phyloP scores from a whole-genome alignment of 1,284 basidiomycete species.

The Ceratobasidium theobromae region DNA sequence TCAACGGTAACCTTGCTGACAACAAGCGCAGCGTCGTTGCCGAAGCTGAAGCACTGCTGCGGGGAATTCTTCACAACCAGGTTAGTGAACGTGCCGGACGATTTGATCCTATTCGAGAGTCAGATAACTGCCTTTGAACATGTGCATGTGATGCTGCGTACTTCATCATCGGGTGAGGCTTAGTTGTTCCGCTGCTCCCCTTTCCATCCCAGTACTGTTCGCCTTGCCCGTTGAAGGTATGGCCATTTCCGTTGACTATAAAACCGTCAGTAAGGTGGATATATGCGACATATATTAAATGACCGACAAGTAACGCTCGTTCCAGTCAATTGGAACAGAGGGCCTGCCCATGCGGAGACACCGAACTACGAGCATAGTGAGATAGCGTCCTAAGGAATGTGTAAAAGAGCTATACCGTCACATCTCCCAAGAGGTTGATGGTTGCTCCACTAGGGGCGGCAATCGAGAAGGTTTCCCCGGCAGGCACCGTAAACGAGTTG shows the following conservation, averaged over 20 bases:
- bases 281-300: neutral
- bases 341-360: constrained; percentile 3
- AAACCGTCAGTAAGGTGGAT: neutral
- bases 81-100: constrained; percentile 31
- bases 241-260: constrained; percentile 51
- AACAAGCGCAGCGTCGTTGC: neutral
- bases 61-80: constrained; percentile 32
- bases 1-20: constrained; percentile 32
- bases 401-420: neutral
- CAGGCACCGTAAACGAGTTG: constrained; percentile 30
- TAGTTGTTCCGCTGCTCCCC: constrained; percentile 42
- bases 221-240: constrained; percentile 52
- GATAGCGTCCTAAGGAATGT: neutral
- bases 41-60: constrained; percentile 27
- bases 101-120: constrained; percentile 27
- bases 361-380: neutral
- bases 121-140: neutral
- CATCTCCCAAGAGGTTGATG: constrained; percentile 9
- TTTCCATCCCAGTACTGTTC: constrained; percentile 54
- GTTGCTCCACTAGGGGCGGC: constrained; percentile 21
- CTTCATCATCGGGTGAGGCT: constrained; percentile 50
- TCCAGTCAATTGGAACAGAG: constrained; percentile 35
- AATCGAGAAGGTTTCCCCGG: constrained; percentile 23
- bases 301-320: constrained; percentile 10
- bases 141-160: neutral